phyloP scores from a whole-genome alignment of 2,329 filamentous ascomycete genomes.

The Fusarium albidum region DNA sequence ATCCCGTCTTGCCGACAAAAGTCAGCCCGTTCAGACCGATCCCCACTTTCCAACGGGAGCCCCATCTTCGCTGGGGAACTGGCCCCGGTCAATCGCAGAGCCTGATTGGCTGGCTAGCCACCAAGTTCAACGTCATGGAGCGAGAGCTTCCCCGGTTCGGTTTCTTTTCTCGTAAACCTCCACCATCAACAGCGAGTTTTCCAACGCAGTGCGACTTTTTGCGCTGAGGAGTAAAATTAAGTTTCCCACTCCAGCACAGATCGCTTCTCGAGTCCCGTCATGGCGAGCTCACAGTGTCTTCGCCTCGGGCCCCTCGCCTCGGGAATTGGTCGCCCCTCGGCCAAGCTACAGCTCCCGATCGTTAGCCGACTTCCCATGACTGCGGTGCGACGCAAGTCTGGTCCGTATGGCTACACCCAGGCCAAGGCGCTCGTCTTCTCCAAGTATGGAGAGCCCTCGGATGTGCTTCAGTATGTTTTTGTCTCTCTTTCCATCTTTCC shows the following conservation, averaged over 20 bases:
- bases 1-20: slow-evolving; percentile 21
- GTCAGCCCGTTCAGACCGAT: slow-evolving; percentile 21
- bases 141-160: slow-evolving; percentile 20
- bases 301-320: slow-evolving; percentile 33
- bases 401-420: slow-evolving; percentile 82
- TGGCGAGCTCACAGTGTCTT: slow-evolving; percentile 38
- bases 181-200: background rate
- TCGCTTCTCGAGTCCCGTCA: slow-evolving; percentile 8
- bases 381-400: slow-evolving; percentile 60
- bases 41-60: slow-evolving; percentile 26
- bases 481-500: background rate
- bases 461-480: slow-evolving; percentile 67
- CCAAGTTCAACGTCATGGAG: slow-evolving; percentile 29
- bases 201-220: slow-evolving; percentile 12
- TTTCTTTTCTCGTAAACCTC: slow-evolving; percentile 1
- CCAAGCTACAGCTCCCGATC: slow-evolving; percentile 23
- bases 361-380: slow-evolving; percentile 34
- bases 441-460: slow-evolving; percentile 76
- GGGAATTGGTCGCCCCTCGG: slow-evolving; percentile 32
- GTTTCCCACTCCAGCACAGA: background rate
- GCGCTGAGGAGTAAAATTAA: background rate
- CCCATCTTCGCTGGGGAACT: background rate
- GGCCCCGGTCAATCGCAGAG: slow-evolving; percentile 22
- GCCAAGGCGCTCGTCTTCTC: slow-evolving; percentile 83
- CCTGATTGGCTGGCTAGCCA: slow-evolving; percentile 16